Evolutionary conservation across 129 eudicot species (phyloP), one percentile per base, ranked within the genome.

Genomic region (Oenanthe sinensis): DNA sequence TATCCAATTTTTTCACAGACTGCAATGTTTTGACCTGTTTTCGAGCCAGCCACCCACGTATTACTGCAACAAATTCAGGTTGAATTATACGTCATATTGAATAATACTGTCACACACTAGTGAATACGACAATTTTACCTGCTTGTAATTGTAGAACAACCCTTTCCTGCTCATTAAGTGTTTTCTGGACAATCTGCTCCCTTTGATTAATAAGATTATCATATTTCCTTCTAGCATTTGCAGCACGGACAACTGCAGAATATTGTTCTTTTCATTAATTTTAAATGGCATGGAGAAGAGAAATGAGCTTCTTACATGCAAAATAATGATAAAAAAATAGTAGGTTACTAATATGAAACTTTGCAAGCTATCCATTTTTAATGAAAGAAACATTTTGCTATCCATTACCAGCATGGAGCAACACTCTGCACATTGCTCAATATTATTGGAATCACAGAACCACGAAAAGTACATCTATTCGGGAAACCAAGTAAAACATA

Each of bases 11-110:
- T 62, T 78, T 83, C 58, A 87, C 81, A 43, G 74, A 86, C 77
- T 55, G 87, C 79, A 90, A 79, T 79, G 83, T 83, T 69, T 70
- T 75, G 58, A 82, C 75, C 63, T 87, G 79, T 84, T 78, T 90
- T 71, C 93, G 86, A 48, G 88, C 90, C 90, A 92, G 89, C 95
- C 97, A 96, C 48, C 97, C 95, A 79, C 99, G 99, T 75, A 87
- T 83, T 62, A 82, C 99, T 92, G 92, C 74, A 77, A 71, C 16
- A 81, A 76, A 78, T 26, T 26, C 9, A 28, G 43, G 48, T 55
- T 5, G 46, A 8, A 58, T 65, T 17, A 70, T 39, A 30, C 48
- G 44, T 2, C 67, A 33, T 40, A 3, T 71, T n/a, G 20, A 12
- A 65, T 11, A 0, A 78, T 14, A 24, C 30, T 69, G 65, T 24